These are phyloP conservation scores for Leccinum pachyderme DNA, from an alignment of 1,284 basidiomycete genomes.

Conservation along the genomic window DNA sequence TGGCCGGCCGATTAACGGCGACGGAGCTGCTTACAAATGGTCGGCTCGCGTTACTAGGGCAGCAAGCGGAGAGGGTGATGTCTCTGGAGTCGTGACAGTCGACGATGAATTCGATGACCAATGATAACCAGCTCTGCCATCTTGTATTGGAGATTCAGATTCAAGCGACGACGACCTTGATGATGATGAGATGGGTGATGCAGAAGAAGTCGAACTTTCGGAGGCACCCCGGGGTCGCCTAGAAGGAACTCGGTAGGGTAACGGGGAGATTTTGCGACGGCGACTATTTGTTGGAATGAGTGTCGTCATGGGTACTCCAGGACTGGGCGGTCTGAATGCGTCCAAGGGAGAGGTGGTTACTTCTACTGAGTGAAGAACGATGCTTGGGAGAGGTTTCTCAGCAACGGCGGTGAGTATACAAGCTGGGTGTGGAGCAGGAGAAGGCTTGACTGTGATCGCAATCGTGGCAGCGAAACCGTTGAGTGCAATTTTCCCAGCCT, in stretches of 20 bases:
- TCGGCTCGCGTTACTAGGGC: neutral
- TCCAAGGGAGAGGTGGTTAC: neutral
- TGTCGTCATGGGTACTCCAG: neutral
- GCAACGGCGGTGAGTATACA: neutral
- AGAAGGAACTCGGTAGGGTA: neutral
- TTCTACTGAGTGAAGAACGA: neutral
- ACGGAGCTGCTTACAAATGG: neutral
- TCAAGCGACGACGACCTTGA: neutral
- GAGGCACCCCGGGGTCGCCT: neutral
- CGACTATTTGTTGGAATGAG: neutral
- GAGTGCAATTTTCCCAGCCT: neutral
- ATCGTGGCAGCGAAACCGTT: neutral
- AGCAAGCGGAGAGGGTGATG: neutral
- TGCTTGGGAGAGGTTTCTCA: neutral
- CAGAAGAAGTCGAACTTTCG: neutral
- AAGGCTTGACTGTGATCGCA: neutral
- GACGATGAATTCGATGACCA: neutral
- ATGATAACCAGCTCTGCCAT: neutral
- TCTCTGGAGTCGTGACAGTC: neutral
- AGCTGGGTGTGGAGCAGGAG: neutral
- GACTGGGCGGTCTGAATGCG: neutral
- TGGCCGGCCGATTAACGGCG: neutral
- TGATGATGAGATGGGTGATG: neutral
- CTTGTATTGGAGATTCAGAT: neutral
- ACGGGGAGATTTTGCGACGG: neutral